Conservation (phyloP, 768 basidiomycete species). For the Pleurotus citrinopileatus region DNA sequence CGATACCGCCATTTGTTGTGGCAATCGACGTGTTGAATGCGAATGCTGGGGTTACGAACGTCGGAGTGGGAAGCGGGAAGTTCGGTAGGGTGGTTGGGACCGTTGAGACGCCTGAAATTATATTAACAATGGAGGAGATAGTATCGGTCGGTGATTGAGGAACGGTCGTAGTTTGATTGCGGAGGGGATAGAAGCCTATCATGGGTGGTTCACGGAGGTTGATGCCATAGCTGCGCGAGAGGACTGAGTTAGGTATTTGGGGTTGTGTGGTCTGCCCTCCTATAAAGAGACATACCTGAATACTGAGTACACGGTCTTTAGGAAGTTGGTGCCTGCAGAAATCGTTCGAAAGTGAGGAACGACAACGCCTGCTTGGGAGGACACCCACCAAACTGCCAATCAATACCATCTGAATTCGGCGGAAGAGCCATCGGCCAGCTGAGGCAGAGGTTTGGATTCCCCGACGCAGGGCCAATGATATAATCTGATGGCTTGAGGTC, state of each 20-base stretch:
- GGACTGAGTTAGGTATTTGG: conserved; percentile 11
- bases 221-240: conserved; percentile 65
- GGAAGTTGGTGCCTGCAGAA: conserved; percentile 54
- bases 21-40: conserved; percentile 66
- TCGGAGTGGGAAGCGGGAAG: conserved; percentile 62
- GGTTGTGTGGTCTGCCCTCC: too few relatives aligned
- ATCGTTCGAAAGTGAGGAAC: background rate
- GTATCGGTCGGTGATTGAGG: conserved; percentile 35
- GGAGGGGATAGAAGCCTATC: conserved; percentile 70
- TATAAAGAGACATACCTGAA: conserved; percentile 56
- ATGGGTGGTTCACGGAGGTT: conserved; percentile 69
- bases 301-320: conserved; percentile 75
- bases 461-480: conserved; percentile 65
- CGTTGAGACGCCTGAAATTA: conserved; percentile 49
- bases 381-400: conserved; percentile 76
- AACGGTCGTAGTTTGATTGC: conserved; percentile 37
- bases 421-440: conserved; percentile 70
- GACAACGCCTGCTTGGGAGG: background rate
- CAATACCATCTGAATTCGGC: conserved; percentile 71
- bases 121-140: conserved; percentile 54
- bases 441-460: conserved; percentile 65
- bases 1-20: conserved; percentile 52
- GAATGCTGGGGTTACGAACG: conserved; percentile 61
- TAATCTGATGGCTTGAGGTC: conserved; percentile 74
- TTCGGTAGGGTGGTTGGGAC: conserved; percentile 72